Evolutionary conservation across 371 early-diverging fungal species (phyloP), one percentile per base, ranked within the genome.

Genomic region (Rhizopus microsporus): DNA sequence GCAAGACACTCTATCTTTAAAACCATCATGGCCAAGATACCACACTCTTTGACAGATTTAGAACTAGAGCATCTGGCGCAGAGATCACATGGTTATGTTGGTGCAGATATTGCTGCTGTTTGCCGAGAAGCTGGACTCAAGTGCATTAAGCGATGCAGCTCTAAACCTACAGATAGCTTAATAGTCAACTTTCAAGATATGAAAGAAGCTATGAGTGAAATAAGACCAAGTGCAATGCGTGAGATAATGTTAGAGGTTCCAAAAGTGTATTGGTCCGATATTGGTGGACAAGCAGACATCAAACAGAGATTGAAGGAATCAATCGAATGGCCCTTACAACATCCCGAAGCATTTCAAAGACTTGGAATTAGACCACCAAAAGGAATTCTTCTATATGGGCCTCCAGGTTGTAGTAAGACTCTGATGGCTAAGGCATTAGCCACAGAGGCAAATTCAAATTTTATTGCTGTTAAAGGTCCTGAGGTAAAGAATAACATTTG

Each of bases 361-460:
- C 83, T 96, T 69, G 93, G 93, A 2, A 93, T 98, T 52, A 80
- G 86, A 6, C 98, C 99, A 9, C 97, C 98, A 9, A 98, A 96
- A 70, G 99, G 99, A 1, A 87, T 98, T 40, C 72, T 99, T 15
- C 70, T 99, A 12, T 99, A 98, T 67, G 99, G 99, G 3, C 99
- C 99, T 4, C 98, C 99, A 4, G 99, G 98, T 17, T 97, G 98
- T 76, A 91, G 93, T 74, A 99, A 99, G 70, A 99, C 99, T 0
- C 77, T 98, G 40, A 89, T 97, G 85, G 99, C 99, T 12, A 97
- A 97, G 71, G 98, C 99, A 1, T 75, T 98, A 10, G 98, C 99
- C 0, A 98, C 98, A 0, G 97, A 98, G 71, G 88, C 93, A 1
- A 94, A 93, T 0, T 75, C 98, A n/a, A 97, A 97, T 69, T 99